Conservation (phyloP, 73 alveolate species). For the Symbiodinium pilosum region DNA sequence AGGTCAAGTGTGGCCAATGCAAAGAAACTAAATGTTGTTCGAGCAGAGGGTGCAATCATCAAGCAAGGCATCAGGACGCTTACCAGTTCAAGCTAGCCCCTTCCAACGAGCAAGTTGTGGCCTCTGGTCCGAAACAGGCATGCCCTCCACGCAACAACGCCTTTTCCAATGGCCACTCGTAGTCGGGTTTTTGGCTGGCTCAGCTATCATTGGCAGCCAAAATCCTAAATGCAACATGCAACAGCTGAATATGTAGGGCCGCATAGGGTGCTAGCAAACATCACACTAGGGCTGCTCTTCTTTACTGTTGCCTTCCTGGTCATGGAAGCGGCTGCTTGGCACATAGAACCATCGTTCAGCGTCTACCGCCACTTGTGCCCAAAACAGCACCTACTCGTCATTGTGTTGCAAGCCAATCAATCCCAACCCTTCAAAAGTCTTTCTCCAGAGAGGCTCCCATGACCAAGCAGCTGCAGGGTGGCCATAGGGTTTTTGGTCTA, state of each 20-base stretch:
- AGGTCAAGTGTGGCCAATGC: too few relatives aligned
- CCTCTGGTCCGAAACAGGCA: too few relatives aligned
- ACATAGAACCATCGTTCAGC: neutral
- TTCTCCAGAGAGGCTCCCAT: neutral
- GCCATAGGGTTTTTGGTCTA: too few relatives aligned
- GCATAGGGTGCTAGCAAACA: too few relatives aligned
- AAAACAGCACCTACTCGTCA: neutral
- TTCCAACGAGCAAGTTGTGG: too few relatives aligned
- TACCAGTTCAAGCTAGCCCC: too few relatives aligned
- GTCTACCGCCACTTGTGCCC: neutral
- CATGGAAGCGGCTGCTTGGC: neutral
- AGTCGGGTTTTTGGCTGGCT: neutral
- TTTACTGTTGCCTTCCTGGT: neutral
- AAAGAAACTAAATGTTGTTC: too few relatives aligned
- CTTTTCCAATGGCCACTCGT: neutral
- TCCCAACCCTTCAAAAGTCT: neutral
- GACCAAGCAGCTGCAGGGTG: neutral
- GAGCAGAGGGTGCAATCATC: too few relatives aligned
- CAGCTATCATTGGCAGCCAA: constrained; percentile 1
- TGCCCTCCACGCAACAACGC: neutral
- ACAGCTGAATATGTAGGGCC: too few relatives aligned
- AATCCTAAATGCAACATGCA: neutral
- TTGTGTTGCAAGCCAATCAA: neutral
- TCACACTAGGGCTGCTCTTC: too few relatives aligned
- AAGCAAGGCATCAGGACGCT: too few relatives aligned